A percentile compares a stretch with the other conserved stretches of the same genome.
phyloP scores from a whole-genome alignment of 2,329 filamentous ascomycete species.

The Diplodia intermedia region DNA sequence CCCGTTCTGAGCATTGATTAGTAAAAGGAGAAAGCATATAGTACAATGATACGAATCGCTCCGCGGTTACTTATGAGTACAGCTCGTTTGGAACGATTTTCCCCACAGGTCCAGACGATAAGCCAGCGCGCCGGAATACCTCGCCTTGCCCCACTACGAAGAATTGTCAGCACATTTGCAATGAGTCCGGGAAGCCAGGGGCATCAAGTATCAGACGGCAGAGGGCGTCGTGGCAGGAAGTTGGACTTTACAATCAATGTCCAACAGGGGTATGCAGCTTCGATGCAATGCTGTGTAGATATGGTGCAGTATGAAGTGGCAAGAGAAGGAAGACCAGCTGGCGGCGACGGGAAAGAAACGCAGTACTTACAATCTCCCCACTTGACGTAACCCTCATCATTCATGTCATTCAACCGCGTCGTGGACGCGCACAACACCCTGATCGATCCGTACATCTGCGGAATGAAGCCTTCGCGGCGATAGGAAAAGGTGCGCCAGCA shows the following conservation, averaged over 20 bases:
- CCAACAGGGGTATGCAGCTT: too few species aligned
- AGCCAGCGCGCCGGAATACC: not conserved
- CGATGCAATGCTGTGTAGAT: not conserved
- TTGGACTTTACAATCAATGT: too few species aligned
- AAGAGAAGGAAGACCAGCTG: too few species aligned
- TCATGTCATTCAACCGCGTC: conserved; percentile 41
- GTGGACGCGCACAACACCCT: conserved; percentile 41
- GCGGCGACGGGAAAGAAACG: not conserved
- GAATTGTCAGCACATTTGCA: not conserved
- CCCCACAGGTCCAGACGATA: not conserved
- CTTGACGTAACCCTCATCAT: not conserved
- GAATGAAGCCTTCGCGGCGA: conserved; percentile 43
- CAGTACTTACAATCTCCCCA: not conserved
- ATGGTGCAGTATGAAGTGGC: not conserved
- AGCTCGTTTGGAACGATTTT: not conserved
- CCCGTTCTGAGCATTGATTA: not conserved
- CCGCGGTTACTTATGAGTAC: not conserved
- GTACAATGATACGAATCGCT: not conserved
- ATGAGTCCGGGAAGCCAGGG: not conserved
- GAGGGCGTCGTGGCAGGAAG: too few species aligned
- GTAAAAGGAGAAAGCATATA: not conserved
- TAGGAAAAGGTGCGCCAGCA: conserved; percentile 45
- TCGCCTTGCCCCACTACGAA: not conserved
- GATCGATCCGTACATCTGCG: conserved; percentile 46
- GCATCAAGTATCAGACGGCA: not conserved